Base-by-base conservation (phyloP, 2,329 filamentous ascomycete species). In the Penicillium sp. region DNA sequence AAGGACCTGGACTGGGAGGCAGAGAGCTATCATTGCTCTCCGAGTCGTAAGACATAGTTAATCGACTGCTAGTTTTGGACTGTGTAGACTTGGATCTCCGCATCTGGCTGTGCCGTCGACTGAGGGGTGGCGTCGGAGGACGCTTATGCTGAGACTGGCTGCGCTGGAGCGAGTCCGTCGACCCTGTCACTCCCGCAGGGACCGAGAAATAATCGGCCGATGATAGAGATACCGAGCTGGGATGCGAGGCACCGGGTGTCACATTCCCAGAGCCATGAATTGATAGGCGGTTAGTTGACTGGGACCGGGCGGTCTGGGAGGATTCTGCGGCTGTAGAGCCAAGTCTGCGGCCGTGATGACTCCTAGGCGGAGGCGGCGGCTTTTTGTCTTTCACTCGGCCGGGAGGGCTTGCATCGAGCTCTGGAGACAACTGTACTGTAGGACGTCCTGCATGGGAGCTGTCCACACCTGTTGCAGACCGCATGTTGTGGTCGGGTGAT, bases 301-400 rank as follows among this genome's bases (percentile, higher is more conserved):
- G 64, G 47, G 61, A 58, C 4, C 66, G 61, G 43, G 54, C 62
- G 46, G 62, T 63, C 56, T 49, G 69, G 30, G 59, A 61, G 22
- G 62, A 44, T 59, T 67, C 17, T 4, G 65, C 60, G 17, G 73
- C 61, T 60, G 71, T 68, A 54, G 52, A 71, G 61, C 80, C 84
- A 61, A 93, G 88, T 17, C 87, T 80, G 72, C 88, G 92, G 5
- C 90, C 90, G 74, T 92, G 89, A 52, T 89, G 84, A 49, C 88
- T 91, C 67, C 83, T 90, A 11, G 89, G 89, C 7, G 88, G 88
- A 5, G 70, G 70, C 6, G 89, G 89, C 14, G 88, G 88, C 60
- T 84, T 84, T 72, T 84, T 86, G 68, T 87, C 88, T 61, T 80
- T 64, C 57, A n/a, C 11, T 19, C 42, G 78, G 66, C 45, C 72